Evolutionary conservation across 768 basidiomycete genomes (phyloP), one percentile per base, ranked within the genome.

Genomic region (Wakefieldia striispora): DNA sequence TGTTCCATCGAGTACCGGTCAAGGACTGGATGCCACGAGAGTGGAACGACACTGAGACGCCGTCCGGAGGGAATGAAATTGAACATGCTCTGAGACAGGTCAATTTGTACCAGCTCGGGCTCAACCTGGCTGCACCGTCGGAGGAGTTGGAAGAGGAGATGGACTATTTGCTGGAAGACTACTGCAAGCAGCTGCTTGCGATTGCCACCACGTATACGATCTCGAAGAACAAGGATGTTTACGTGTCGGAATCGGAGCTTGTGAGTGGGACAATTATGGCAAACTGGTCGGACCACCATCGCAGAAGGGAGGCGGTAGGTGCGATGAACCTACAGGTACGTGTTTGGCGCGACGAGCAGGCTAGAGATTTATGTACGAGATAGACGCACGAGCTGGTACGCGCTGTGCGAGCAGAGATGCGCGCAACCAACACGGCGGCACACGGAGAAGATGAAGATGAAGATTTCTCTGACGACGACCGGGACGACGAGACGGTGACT

Each of bases 251-350:
- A 47, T 68, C 73, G 9, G 74, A 75, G 60, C 59, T 76, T 1
- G 64, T 75, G 12, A 75, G 73, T 29, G 74, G 74, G 17, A 75
- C 75, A 19, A 76, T 75, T 21, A 71, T 74, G 59, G 73, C 71
- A 11, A 70, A 67, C 43, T 75, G 74, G 67, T 51, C 63, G 7
- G 74, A 75, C 56, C 75, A 72, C 52, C 68, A 70, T 26, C 71
- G 69, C 48, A 54, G 75, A 37, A 56, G 68, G 36, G 74, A 75
- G 40, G 70, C 71, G 2, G 68, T 72, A 5, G 39, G 59, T 14
- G 67, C 75, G 19, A 76, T 75, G 74, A 75, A 75, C 49, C 26
- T 76, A 20, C 73, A 75, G 71, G 74, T 72, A 47, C 29, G 67
- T 56, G 40, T 55, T 21, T 43, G 7, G 10, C 1, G 35, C 12